A percentile compares a stretch with the other conserved stretches of the same genome.
Conservation (phyloP, 2,329 filamentous ascomycete species). For the Celoporthe dispersa region DNA sequence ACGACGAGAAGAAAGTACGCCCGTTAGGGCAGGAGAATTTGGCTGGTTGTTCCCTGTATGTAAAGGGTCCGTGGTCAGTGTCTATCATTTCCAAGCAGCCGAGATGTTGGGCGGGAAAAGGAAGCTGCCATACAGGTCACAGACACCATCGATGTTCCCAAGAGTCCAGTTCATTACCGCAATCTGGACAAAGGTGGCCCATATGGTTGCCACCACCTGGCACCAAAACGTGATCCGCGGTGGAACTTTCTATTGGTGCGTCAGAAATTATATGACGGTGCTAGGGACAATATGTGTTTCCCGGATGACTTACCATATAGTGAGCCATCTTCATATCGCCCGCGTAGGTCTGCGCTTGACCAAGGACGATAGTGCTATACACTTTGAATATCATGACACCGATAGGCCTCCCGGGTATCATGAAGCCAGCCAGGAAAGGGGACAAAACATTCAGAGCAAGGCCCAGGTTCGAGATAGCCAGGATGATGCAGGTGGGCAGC, state of each 20-base stretch:
- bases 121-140: slow-evolving; percentile 41
- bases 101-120: neutral
- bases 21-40: slow-evolving; percentile 50
- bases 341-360: slow-evolving; percentile 42
- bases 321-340: slow-evolving; percentile 43
- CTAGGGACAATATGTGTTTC: neutral
- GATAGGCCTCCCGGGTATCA: slow-evolving; percentile 60
- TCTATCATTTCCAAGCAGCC: slow-evolving; percentile 31
- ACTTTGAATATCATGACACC: slow-evolving; percentile 63
- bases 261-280: neutral
- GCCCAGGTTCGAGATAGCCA: slow-evolving; percentile 56
- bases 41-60: slow-evolving; percentile 41
- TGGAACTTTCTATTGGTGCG: slow-evolving; percentile 38
- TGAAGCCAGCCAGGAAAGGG: slow-evolving; percentile 61
- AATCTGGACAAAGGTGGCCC: slow-evolving; percentile 50
- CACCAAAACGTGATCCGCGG: slow-evolving; percentile 46
- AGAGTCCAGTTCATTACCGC: slow-evolving; percentile 50
- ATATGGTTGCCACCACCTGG: slow-evolving; percentile 49
- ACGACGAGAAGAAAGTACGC: slow-evolving; percentile 54
- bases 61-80: slow-evolving; percentile 42
- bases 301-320: slow-evolving; percentile 36
- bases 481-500: slow-evolving; percentile 51
- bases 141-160: slow-evolving; percentile 54
- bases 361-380: slow-evolving; percentile 46
- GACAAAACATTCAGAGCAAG: slow-evolving; percentile 58